Conservation (phyloP, 1,284 basidiomycete genomes). For the Ceratobasidium sp. region DNA sequence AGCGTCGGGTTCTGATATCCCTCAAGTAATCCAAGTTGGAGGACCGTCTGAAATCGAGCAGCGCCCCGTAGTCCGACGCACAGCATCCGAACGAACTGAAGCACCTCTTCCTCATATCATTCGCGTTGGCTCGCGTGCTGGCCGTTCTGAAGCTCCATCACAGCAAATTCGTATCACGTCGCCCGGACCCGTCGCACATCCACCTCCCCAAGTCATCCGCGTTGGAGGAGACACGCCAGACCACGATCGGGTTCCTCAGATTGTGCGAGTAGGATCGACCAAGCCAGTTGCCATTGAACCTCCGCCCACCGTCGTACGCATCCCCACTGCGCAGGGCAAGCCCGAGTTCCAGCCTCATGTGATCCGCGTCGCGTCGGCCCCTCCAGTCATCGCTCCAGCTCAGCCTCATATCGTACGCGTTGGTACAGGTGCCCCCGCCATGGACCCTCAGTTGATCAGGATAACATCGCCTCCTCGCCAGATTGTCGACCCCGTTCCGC, state of each 20-base stretch:
- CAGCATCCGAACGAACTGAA: slow-evolving; percentile 8
- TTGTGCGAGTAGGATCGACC: slow-evolving; percentile 34
- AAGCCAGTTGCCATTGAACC: slow-evolving; percentile 27
- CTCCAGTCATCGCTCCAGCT: slow-evolving; percentile 21
- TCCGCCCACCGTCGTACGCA: slow-evolving; percentile 39
- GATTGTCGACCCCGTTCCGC: slow-evolving; percentile 36
- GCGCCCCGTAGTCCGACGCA: slow-evolving; percentile 2
- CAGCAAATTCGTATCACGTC: slow-evolving; percentile 31
- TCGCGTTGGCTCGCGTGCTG: slow-evolving; percentile 26
- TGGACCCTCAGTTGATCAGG: slow-evolving; percentile 16
- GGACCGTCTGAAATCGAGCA: neutral
- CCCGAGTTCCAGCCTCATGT: slow-evolving; percentile 34
- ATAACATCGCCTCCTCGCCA: slow-evolving; percentile 36
- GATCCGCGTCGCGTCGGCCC: slow-evolving; percentile 41
- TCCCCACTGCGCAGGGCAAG: slow-evolving; percentile 38
- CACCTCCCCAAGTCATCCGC: slow-evolving; percentile 45
- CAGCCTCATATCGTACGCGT: slow-evolving; percentile 34
- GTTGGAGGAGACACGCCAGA: slow-evolving; percentile 1
- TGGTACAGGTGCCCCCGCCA: slow-evolving; percentile 12
- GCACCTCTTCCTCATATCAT: slow-evolving; percentile 34
- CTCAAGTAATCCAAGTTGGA: slow-evolving; percentile 37
- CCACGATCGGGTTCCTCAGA: slow-evolving; percentile 1
- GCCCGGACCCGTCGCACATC: slow-evolving; percentile 4
- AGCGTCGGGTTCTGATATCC: slow-evolving; percentile 38
- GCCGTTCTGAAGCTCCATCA: slow-evolving; percentile 22